phyloP scores from a whole-genome alignment of 257 asterid species.

The Cordia subcordata region DNA sequence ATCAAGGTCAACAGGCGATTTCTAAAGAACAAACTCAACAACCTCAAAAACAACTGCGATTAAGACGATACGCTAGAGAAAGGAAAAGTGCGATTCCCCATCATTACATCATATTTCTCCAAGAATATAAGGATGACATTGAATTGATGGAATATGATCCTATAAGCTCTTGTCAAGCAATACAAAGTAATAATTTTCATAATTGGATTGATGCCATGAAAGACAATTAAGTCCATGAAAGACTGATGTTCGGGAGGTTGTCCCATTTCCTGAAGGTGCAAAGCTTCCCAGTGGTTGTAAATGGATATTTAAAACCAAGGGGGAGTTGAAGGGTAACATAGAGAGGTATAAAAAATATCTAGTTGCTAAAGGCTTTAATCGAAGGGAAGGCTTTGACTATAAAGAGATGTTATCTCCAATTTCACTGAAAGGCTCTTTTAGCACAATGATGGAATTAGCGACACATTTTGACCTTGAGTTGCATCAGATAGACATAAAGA shows the following conservation, averaged over 20 bases:
- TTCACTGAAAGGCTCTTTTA: too few species aligned
- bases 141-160: not conserved
- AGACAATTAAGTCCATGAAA: not conserved
- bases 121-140: not conserved
- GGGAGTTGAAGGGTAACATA: not conserved
- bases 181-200: not conserved
- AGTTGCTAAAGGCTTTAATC: too few species aligned
- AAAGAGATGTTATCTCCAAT: too few species aligned
- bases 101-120: not conserved
- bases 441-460: not conserved
- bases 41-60: not conserved
- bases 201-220: slow-evolving; percentile 2
- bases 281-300: not conserved
- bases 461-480: slow-evolving; percentile 1
- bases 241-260: not conserved
- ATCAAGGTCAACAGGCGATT: not conserved
- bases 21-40: not conserved
- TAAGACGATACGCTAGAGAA: slow-evolving; percentile 4
- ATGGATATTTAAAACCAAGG: not conserved
- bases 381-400: too few species aligned
- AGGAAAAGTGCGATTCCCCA: not conserved
- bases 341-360: too few species aligned
- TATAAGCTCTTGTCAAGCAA: not conserved
- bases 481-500: not conserved
- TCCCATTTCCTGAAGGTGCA: not conserved